Evolutionary conservation across 352 stramenopile species (phyloP), one percentile per base, ranked within the genome.

Genomic region (Phytopythium helicoides): DNA sequence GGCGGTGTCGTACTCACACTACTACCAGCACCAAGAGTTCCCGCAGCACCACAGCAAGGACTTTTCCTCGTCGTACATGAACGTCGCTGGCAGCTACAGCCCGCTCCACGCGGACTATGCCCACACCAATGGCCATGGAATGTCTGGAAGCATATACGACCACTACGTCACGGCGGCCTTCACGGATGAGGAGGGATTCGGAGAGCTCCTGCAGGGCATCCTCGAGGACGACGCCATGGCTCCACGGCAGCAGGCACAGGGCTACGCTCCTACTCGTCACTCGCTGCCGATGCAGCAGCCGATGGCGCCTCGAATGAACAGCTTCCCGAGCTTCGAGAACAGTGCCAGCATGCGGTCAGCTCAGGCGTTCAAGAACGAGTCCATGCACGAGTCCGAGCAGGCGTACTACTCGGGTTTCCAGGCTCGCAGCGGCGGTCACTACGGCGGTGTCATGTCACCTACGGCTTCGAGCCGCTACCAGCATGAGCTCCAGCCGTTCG

Each of bases 201-300:
- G 76, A 23, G 79, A 90, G 47, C 61, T 90, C 33, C 56, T 90
- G 18, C 74, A 90, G 50, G 76, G 73, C 33, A 87, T 90, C 58
- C 62, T 87, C 1, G 79, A 90, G 44, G 79, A 90, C 47, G 79
- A 90, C n/a, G n/a, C n/a, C n/a, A n/a, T n/a, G n/a, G n/a, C n/a
- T 22, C 64, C 76, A 46, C 72, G 55, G 40, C 41, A 50, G 23
- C 50, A 18, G 38, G 45, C 26, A 26, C 34, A 6, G 47, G 38
- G 33, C 52, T 68, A 21, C 51, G 50, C n/a, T 38, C 23, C 21
- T 62, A 60, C 19, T 47, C 49, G 40, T 42, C 42, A 6, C 42
- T 47, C 12, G 22, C 41, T 47, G 41, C 41, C 41, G 39, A 3
- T 14, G 2, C 21, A n/a, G n/a, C n/a, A n/a, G n/a, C n/a, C n/a